Evolutionary conservation across 352 stramenopile genomes (phyloP), one percentile per base, ranked within the genome.

Genomic region (Detonula confervacea): DNA sequence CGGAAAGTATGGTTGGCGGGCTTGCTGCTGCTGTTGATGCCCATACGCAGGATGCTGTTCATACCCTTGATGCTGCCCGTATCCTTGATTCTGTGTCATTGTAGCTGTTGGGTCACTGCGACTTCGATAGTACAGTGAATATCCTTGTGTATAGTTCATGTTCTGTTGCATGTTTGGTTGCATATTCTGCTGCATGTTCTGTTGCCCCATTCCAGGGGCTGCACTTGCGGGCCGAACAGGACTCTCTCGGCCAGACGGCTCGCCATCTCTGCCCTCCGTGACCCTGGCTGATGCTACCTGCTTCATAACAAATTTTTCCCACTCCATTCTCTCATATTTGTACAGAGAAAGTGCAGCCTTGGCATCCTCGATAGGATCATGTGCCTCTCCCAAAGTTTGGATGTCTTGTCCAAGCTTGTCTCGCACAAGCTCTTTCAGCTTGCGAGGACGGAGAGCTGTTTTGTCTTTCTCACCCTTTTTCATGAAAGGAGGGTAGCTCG

Each of bases 401-500:
- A 90, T 90, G 39, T 85, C 57, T 37, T 52, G 42, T 5, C 71
- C 73, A 24, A 88, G 63, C 46, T 73, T 73, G 57, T 83, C 86
- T 73, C 57, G 56, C 11, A 80, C 64, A 51, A 97, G 81, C 44
- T 95, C 82, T 37, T 84, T 80, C 12, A 97, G 70, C 62, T 92
- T 93, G n/a, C 86, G 73, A 7, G 92, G 84, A 11, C 66, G 67
- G 8, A 86, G 47, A 56, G 66, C 57, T 1, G 46, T 37, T 75
- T 52, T 46, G 55, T 81, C 54, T 22, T 39, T 54, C 54, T 84
- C 71, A 33, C 62, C 52, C 77, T 78, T 61, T 69, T 76, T 80
- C 79, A 93, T 91, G 70, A 88, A 95, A 11, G 91, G 87, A 52
- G 84, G 73, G 62, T 95, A 97, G 46, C 57, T 91, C 2, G 92